Evolutionary conservation across 1,284 basidiomycete genomes (phyloP), one percentile per base, ranked within the genome.

Genomic region (Melampsora americana): DNA sequence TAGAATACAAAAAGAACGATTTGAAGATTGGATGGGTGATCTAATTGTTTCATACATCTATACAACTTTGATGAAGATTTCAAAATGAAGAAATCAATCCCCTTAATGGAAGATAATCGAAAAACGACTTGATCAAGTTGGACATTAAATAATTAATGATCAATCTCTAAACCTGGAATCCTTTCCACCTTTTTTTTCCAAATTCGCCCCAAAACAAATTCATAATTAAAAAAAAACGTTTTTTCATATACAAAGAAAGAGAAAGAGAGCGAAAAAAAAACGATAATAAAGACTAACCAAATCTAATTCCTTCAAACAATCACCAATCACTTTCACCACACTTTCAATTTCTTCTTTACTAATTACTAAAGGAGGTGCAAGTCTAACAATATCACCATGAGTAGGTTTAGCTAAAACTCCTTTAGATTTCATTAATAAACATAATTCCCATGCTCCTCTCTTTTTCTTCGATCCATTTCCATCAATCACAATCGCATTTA

Each of bases 341-440:
- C 88, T 89, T 82, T 86, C 85, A 74, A 98, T 82, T 78, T 97
- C 93, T 53, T 88, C 89, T 81, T 97, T 92, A 26, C 87, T 86
- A 78, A 99, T 98, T 75, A 98, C 93, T 61, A 99, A 85, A 0
- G 95, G 95, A 2, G 95, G 95, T 0, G 95, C 92, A 81, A 99
- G 94, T 44, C 95, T 92, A 79, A 99, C 93, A 69, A 93, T 93
- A 84, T 97, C 95, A 64, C 89, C 88, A 82, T 98, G 95, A 0
- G 95, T 99, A 18, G 95, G 95, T 86, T 99, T 99, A 68, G 94
- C 94, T 78, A 96, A 85, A 75, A 96, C 86, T 9, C 95, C 94
- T 75, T 92, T 87, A 80, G 88, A 89, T 89, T 95, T 96, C 84
- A 99, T 85, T 79, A 98, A 84, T 81, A 98, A 83, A 84, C 96